These are phyloP conservation scores for Trichophyton schoenleinii DNA, from an alignment of 2,329 filamentous ascomycete genomes.

Conservation along the genomic window DNA sequence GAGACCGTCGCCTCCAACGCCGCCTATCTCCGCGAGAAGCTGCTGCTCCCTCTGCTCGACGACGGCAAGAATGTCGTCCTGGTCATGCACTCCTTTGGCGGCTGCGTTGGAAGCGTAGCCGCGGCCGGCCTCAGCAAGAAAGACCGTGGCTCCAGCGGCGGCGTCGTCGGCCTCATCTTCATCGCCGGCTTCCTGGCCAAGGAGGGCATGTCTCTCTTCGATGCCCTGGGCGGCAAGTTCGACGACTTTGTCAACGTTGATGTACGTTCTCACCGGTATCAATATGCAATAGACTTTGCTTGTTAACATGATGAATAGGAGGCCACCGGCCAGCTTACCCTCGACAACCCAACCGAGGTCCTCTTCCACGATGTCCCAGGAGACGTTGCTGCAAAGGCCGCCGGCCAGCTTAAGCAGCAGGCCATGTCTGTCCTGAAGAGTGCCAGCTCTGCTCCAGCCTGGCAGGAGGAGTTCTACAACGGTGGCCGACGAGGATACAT, in stretches of 20 bases:
- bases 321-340: slow-evolving; percentile 2
- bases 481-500: slow-evolving; percentile 8
- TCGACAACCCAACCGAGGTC: slow-evolving; percentile 2
- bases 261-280: neutral
- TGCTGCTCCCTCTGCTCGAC: slow-evolving; percentile 21
- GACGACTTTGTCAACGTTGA: neutral
- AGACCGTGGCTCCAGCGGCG: slow-evolving; percentile 5
- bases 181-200: slow-evolving; percentile 6
- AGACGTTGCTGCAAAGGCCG: slow-evolving; percentile 2
- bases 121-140: slow-evolving; percentile 17
- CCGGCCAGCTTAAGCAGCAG: neutral
- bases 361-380: slow-evolving; percentile 9
- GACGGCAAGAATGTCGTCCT: slow-evolving; percentile 25
- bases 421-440: neutral
- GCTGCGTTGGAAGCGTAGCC: slow-evolving; percentile 20
- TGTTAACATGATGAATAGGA: slow-evolving; percentile 5
- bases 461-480: slow-evolving; percentile 8
- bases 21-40: slow-evolving; percentile 16
- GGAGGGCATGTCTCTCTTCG: neutral
- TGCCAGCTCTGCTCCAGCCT: neutral
- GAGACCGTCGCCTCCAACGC: slow-evolving; percentile 19
- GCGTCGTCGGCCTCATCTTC: slow-evolving; percentile 8
- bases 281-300: neutral
- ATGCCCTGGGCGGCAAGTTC: slow-evolving; percentile 2
- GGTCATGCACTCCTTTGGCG: slow-evolving; percentile 27